phyloP scores from a whole-genome alignment of 495 filamentous ascomycete genomes.

The Neurospora sp. region DNA sequence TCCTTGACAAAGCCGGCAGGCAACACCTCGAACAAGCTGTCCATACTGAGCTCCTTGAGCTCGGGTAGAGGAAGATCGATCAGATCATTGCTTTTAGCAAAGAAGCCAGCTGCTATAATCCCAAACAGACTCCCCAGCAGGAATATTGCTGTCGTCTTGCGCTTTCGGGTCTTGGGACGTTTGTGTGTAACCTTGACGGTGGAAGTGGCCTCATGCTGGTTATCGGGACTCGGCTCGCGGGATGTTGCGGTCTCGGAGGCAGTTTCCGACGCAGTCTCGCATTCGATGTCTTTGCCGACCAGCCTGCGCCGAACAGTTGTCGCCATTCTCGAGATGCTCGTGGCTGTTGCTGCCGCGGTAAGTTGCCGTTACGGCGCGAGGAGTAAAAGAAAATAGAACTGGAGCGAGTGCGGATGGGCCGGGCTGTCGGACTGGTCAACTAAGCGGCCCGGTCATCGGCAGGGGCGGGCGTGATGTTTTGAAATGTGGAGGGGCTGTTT shows the following conservation, averaged over 20 bases:
- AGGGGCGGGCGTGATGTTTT: neutral
- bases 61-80: constrained; percentile 59
- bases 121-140: constrained; percentile 75
- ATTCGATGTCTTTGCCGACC: constrained; percentile 7
- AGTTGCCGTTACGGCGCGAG: neutral
- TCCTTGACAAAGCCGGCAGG: constrained; percentile 74
- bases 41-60: constrained; percentile 73
- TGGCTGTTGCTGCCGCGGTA: neutral
- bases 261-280: constrained; percentile 13
- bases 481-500: neutral
- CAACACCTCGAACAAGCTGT: constrained; percentile 69
- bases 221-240: constrained; percentile 34
- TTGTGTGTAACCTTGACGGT: constrained; percentile 35
- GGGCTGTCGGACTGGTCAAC: neutral
- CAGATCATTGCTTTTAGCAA: constrained; percentile 74
- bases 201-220: constrained; percentile 22
- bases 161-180: constrained; percentile 45
- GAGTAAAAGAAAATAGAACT: neutral
- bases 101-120: constrained; percentile 68
- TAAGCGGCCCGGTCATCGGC: neutral
- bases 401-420: neutral
- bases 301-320: constrained; percentile 42
- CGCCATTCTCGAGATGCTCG: constrained; percentile 19
- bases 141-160: constrained; percentile 72
- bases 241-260: constrained; percentile 24